Conservation (phyloP, 1,284 basidiomycete genomes). For the Ustilago esculenta region DNA sequence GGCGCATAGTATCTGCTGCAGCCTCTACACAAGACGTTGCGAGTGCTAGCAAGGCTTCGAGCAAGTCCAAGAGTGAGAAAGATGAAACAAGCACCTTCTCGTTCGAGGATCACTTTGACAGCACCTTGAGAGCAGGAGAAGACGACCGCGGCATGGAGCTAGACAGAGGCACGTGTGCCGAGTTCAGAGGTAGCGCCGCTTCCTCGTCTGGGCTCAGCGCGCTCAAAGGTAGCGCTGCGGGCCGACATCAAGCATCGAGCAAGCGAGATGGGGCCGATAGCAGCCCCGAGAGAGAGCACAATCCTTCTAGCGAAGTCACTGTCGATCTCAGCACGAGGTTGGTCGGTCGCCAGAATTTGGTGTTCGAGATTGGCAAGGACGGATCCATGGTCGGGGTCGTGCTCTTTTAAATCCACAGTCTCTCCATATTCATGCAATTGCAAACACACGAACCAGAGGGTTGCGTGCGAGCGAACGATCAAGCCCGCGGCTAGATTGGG, state of each 20-base stretch:
- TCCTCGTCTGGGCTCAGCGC: not conserved
- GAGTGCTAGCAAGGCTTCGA: not conserved
- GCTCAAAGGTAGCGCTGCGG: not conserved
- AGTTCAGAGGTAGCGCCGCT: conserved; percentile 25
- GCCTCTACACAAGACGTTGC: not conserved
- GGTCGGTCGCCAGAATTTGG: conserved; percentile 36
- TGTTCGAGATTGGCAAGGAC: conserved; percentile 39
- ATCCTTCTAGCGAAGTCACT: conserved; percentile 19
- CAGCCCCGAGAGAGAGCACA: conserved; percentile 23
- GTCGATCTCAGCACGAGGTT: conserved; percentile 41
- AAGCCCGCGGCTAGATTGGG: no score
- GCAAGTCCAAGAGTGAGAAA: conserved; percentile 10
- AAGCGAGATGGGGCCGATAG: conserved; percentile 6
- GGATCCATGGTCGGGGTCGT: conserved; percentile 43
- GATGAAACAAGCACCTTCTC: conserved; percentile 1
- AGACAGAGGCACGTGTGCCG: conserved; percentile 41
- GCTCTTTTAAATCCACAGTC: conserved; percentile 15
- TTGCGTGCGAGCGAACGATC: no score
- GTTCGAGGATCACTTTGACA: conserved; percentile 38
- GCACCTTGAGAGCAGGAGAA: conserved; percentile 17
- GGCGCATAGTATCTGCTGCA: conserved; percentile 15
- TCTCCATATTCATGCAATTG: no score
- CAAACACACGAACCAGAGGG: no score
- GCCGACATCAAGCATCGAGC: not conserved
- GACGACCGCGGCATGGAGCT: conserved; percentile 45